A percentile compares a stretch with the other conserved stretches of the same genome.
Evolutionary conservation across 805 yeast genomes (phyloP).

Genomic region (Starmerella tilneyi): DNA sequence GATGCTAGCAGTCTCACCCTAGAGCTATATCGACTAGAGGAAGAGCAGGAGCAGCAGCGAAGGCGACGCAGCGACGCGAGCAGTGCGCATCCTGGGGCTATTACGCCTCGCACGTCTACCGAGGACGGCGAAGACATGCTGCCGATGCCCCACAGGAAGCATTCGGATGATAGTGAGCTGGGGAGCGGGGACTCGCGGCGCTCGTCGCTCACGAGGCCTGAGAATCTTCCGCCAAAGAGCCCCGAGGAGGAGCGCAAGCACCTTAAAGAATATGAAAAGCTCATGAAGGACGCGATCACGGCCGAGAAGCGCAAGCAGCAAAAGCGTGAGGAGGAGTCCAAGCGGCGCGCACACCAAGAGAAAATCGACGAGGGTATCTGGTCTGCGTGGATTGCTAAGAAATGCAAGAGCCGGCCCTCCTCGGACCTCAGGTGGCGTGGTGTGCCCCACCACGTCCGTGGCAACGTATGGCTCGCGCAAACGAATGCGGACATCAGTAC

Average conservation of each 20-base stretch:
- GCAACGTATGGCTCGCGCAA: constrained; percentile 43
- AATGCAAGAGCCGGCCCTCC: constrained; percentile 29
- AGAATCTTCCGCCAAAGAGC: constrained; percentile 57
- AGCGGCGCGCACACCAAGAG: constrained; percentile 22
- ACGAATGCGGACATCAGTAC: not conserved
- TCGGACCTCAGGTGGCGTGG: constrained; percentile 57
- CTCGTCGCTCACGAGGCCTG: constrained; percentile 48
- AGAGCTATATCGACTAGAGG: constrained; percentile 23
- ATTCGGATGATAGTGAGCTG: not conserved
- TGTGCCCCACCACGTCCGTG: constrained; percentile 39
- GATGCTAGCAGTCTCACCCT: constrained; percentile 33
- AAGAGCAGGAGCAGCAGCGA: constrained; percentile 2
- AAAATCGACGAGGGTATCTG: constrained; percentile 31
- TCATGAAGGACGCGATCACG: constrained; percentile 32
- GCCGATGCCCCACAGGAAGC: constrained; percentile 12
- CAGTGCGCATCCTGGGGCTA: not conserved
- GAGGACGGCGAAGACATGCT: constrained; percentile 6
- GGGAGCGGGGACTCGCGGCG: constrained; percentile 19
- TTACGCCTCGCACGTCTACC: constrained; percentile 3
- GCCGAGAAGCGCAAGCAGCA: constrained; percentile 33
- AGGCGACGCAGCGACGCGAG: constrained; percentile 4
- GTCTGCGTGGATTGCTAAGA: constrained; percentile 31
- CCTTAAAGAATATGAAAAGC: constrained; percentile 41
- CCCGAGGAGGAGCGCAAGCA: constrained; percentile 45
- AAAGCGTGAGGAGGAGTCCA: constrained; percentile 23